Evolutionary conservation across 495 filamentous ascomycete genomes (phyloP).

Genomic region (Mytilinidion resinicola): DNA sequence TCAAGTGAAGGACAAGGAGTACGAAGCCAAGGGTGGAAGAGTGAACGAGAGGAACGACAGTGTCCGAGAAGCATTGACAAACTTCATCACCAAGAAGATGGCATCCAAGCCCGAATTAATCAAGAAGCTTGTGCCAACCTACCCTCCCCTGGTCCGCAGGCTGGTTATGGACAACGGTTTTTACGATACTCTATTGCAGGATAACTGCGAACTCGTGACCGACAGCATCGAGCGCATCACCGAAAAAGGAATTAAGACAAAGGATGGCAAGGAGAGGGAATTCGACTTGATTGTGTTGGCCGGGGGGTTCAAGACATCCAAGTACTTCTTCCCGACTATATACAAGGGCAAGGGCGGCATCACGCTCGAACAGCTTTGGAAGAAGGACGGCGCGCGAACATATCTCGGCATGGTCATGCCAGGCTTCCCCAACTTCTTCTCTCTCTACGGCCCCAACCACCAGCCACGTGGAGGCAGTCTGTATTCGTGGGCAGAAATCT

Average conservation of each 20-base stretch:
- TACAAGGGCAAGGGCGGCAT: conserved; percentile 29
- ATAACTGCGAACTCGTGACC: neutral
- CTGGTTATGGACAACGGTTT: neutral
- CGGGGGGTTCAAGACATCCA: conserved; percentile 37
- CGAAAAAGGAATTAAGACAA: neutral
- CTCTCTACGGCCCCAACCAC: conserved; percentile 32
- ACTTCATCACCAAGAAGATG: neutral
- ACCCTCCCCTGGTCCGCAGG: neutral
- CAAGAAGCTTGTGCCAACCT: neutral
- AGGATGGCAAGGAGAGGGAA: conserved; percentile 2
- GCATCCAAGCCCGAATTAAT: neutral
- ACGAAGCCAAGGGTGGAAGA: neutral
- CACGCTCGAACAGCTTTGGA: conserved; percentile 29
- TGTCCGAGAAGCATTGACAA: neutral
- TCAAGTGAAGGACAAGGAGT: neutral
- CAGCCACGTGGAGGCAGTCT: neutral
- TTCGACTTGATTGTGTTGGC: conserved; percentile 20
- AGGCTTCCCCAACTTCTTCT: conserved; percentile 39
- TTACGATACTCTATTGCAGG: neutral
- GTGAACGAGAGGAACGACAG: neutral
- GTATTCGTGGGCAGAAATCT: neutral
- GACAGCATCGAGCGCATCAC: neutral
- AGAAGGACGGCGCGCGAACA: conserved; percentile 22
- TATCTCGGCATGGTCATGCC: conserved; percentile 31
- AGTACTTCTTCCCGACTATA: conserved; percentile 32